Conservation (phyloP, 495 filamentous ascomycete genomes). For the Xanthoparmelia taractica region DNA sequence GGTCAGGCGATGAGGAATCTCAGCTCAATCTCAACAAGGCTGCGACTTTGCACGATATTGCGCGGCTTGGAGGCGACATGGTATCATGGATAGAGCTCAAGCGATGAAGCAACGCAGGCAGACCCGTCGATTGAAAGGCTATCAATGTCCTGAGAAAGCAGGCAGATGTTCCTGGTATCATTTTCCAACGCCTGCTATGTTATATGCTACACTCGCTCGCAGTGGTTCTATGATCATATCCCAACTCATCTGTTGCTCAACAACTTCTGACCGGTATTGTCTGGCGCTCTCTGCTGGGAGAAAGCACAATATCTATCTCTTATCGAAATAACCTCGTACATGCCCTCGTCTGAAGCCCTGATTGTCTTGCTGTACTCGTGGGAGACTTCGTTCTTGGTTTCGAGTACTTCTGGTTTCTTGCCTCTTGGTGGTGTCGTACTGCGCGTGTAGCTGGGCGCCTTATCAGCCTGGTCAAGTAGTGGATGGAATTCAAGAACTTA, state of each 20-base stretch:
- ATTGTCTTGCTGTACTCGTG: constrained; percentile 73
- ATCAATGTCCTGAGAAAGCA: background rate
- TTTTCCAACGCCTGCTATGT: background rate
- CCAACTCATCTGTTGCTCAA: constrained; percentile 28
- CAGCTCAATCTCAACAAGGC: constrained; percentile 59
- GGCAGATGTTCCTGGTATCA: background rate
- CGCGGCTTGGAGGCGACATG: constrained; percentile 38
- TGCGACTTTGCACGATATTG: constrained; percentile 75
- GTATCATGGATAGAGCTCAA: constrained; percentile 38
- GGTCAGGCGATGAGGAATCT: constrained; percentile 21
- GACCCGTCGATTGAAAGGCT: background rate
- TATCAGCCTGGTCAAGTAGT: constrained; percentile 6
- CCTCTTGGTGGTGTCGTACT: constrained; percentile 75
- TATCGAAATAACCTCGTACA: constrained; percentile 92
- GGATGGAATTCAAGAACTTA: constrained; percentile 34
- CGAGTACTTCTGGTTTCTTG: constrained; percentile 67
- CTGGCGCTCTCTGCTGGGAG: constrained; percentile 52
- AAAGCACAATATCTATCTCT: constrained; percentile 87
- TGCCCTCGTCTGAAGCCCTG: constrained; percentile 81
- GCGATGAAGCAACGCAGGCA: constrained; percentile 4
- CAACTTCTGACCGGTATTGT: constrained; percentile 39
- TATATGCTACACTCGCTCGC: background rate
- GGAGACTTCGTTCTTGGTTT: constrained; percentile 79
- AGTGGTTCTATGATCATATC: background rate
- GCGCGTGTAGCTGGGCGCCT: constrained; percentile 61